A percentile compares a stretch with the other conserved stretches of the same genome.
These are phyloP conservation scores for Ampelocalamus luodianensis DNA, from an alignment of 176 grass and related monocot species.

Conservation along the genomic window DNA sequence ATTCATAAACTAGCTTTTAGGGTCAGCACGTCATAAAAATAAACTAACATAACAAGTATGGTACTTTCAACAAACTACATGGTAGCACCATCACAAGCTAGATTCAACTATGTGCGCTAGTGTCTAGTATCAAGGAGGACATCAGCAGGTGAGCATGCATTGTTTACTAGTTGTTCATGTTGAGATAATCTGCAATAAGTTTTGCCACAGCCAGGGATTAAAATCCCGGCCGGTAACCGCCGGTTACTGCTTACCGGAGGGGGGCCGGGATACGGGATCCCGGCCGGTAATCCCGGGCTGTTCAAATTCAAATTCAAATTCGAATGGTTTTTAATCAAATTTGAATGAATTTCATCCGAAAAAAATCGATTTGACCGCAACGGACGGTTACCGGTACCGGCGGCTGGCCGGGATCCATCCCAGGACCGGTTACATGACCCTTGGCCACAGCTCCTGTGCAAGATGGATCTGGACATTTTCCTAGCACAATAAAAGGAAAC, in stretches of 20 bases:
- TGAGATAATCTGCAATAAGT: not conserved
- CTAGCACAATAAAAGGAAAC: not conserved
- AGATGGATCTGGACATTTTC: conserved; percentile 7
- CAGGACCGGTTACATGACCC: too few species aligned
- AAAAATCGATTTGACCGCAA: too few species aligned
- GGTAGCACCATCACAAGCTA: not conserved
- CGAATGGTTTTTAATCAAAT: too few species aligned
- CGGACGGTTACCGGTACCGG: too few species aligned
- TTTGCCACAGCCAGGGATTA: conserved; percentile 33
- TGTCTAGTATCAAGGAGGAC: not conserved
- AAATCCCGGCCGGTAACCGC: too few species aligned
- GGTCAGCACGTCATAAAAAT: not conserved
- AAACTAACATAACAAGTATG: not conserved
- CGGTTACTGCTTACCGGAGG: too few species aligned
- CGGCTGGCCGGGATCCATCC: too few species aligned
- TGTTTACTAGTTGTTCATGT: conserved; percentile 13
- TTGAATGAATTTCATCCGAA: too few species aligned
- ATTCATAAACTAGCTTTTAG: conserved; percentile 21
- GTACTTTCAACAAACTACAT: conserved; percentile 1
- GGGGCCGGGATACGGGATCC: too few species aligned
- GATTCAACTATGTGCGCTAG: conserved; percentile 11
- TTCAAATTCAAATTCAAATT: too few species aligned
- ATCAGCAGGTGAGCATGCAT: conserved; percentile 9
- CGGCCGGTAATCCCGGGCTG: too few species aligned
- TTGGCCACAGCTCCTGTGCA: conserved; percentile 6